Percentiles rank a stretch among this genome's conserved stretches.
Evolutionary conservation across 169 alveolate species (phyloP).

Genomic region (Eimeria brunetti): DNA sequence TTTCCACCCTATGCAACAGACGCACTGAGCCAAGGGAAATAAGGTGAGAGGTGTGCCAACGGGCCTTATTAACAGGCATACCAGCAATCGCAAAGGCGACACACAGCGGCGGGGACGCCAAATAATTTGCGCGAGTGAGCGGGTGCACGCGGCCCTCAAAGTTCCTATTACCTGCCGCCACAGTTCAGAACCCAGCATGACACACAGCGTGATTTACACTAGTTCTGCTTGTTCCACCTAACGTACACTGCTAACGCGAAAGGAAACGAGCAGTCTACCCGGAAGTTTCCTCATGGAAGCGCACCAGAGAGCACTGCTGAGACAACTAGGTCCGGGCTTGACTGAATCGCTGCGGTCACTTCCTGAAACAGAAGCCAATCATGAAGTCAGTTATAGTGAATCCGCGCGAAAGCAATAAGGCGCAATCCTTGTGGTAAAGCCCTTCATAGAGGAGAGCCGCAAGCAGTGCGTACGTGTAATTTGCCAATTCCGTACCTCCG

Average conservation of each 20-base stretch:
- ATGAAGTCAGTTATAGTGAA: not conserved
- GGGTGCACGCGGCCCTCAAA: conserved; percentile 98
- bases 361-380: conserved; percentile 16
- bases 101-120: conserved; percentile 98
- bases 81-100: conserved; percentile 92
- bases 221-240: not conserved
- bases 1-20: not conserved
- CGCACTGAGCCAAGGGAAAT: not conserved
- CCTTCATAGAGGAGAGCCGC: not conserved
- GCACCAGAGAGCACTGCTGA: conserved; percentile 71
- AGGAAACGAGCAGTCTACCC: not conserved
- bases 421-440: not conserved
- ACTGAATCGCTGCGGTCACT: conserved; percentile 60
- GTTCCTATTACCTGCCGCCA: conserved; percentile 95
- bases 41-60: not conserved
- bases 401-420: not conserved
- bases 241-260: not conserved
- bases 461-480: not conserved
- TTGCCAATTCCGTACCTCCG: conserved; percentile 24
- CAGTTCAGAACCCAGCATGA: not conserved
- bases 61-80: not conserved
- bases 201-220: too few species aligned
- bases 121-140: conserved; percentile 96
- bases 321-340: conserved; percentile 46
- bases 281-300: not conserved